Evolutionary conservation across 1,284 basidiomycete genomes (phyloP).

Genomic region (Kwoniella shivajii): DNA sequence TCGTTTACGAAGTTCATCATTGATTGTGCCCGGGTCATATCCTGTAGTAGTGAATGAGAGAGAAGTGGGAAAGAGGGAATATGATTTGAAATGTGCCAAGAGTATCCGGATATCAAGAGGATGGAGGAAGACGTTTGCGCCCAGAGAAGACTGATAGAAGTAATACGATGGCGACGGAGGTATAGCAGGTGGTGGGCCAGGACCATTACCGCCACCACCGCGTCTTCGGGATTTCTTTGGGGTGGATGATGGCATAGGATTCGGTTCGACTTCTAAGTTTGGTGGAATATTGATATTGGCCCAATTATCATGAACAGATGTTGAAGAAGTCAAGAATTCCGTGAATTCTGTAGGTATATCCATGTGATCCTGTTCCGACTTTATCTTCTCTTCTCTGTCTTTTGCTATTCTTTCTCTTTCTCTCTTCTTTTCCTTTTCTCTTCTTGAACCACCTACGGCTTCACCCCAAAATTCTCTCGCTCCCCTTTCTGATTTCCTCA

Average conservation of each 20-base stretch:
- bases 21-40: slow-evolving; percentile 65
- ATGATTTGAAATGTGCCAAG: slow-evolving; percentile 78
- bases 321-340: neutral
- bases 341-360: slow-evolving; percentile 26
- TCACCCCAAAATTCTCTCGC: slow-evolving; percentile 46
- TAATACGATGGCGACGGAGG: slow-evolving; percentile 63
- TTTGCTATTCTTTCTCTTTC: slow-evolving; percentile 43
- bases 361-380: slow-evolving; percentile 11
- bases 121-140: slow-evolving; percentile 88
- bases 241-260: slow-evolving; percentile 42
- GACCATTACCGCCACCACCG: slow-evolving; percentile 35
- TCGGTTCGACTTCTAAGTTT: slow-evolving; percentile 41
- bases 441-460: slow-evolving; percentile 44
- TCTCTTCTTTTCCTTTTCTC: slow-evolving; percentile 55
- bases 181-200: slow-evolving; percentile 24
- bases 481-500: slow-evolving; percentile 46
- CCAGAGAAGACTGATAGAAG: slow-evolving; percentile 93
- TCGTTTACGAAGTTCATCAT: slow-evolving; percentile 87
- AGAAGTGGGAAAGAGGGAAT: slow-evolving; percentile 79
- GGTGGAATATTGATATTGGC: slow-evolving; percentile 39
- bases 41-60: slow-evolving; percentile 79
- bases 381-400: slow-evolving; percentile 34
- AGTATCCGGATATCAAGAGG: slow-evolving; percentile 95
- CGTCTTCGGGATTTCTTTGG: slow-evolving; percentile 32
- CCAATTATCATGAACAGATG: slow-evolving; percentile 9